These are phyloP conservation scores for Kwoniella heveanensis DNA, from an alignment of 768 basidiomycete species.

Conservation along the genomic window DNA sequence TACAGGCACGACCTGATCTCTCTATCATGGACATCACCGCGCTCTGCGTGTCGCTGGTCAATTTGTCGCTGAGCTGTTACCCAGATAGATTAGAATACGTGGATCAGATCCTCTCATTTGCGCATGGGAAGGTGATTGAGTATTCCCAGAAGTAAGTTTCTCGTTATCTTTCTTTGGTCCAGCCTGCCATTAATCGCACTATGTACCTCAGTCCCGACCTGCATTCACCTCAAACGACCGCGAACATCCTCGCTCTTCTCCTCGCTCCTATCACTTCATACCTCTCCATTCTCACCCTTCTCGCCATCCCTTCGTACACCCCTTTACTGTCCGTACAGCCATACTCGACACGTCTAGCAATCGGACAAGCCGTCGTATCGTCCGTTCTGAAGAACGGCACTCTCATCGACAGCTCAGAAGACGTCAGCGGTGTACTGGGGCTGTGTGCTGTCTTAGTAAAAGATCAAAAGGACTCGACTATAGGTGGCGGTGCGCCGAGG, in stretches of 20 bases:
- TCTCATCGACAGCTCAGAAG: conserved; percentile 86
- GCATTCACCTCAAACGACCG: conserved; percentile 79
- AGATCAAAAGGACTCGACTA: conserved; percentile 64
- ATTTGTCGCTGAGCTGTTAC: conserved; percentile 93
- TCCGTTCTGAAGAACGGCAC: conserved; percentile 97
- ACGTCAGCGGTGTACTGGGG: conserved; percentile 89
- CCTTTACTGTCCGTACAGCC: conserved; percentile 82
- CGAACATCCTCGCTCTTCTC: conserved; percentile 87
- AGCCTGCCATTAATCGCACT: conserved; percentile 9
- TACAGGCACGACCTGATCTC: conserved; percentile 89
- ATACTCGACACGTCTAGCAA: conserved; percentile 83
- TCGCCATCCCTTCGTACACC: conserved; percentile 87
- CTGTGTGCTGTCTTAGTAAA: conserved; percentile 89
- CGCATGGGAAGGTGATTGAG: conserved; percentile 80
- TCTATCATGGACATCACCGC: conserved; percentile 98
- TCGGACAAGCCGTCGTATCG: conserved; percentile 91
- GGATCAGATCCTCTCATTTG: conserved; percentile 90
- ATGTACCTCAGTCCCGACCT: conserved; percentile 71
- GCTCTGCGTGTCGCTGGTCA: conserved; percentile 88
- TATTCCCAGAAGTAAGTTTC: conserved; percentile 72
- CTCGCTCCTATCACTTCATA: conserved; percentile 95
- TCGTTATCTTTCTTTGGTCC: neutral
- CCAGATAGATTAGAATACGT: conserved; percentile 96
- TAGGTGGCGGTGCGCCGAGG: conserved; percentile 60
- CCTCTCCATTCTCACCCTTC: conserved; percentile 92